A percentile compares a stretch with the other conserved stretches of the same genome.
These are phyloP conservation scores for Eutrema heterophyllum DNA, from an alignment of 345 rosid genomes.

Conservation along the genomic window DNA sequence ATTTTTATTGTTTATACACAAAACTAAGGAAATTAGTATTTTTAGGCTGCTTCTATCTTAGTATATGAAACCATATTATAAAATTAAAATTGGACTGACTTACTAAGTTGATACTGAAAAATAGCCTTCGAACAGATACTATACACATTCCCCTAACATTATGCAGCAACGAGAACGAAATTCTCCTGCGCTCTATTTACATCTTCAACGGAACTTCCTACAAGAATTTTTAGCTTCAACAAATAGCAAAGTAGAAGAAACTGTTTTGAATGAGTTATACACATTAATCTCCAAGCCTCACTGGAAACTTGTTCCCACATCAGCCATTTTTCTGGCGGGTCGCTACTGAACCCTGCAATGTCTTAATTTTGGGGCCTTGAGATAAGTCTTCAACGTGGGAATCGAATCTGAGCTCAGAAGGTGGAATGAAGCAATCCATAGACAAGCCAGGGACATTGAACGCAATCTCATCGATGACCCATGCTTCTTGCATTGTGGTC, in stretches of 20 bases:
- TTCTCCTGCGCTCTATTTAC: slow-evolving; percentile 24
- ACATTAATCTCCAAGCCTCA: neutral
- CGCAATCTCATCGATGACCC: slow-evolving; percentile 69
- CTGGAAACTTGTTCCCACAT: neutral
- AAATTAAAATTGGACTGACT: neutral
- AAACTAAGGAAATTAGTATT: no score
- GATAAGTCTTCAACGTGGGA: slow-evolving; percentile 50
- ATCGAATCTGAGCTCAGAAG: slow-evolving; percentile 54
- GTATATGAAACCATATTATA: neutral
- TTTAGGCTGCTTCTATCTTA: neutral
- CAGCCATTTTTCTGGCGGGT: slow-evolving; percentile 25
- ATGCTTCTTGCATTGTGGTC: slow-evolving; percentile 77
- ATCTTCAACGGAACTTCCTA: slow-evolving; percentile 26
- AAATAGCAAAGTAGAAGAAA: slow-evolving; percentile 14
- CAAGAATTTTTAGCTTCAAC: slow-evolving; percentile 15
- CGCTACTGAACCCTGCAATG: slow-evolving; percentile 15
- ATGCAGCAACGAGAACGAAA: slow-evolving; percentile 1
- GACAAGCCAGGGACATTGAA: slow-evolving; percentile 67
- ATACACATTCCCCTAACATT: slow-evolving; percentile 4
- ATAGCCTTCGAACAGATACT: neutral
- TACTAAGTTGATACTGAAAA: neutral
- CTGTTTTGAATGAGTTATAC: slow-evolving; percentile 22
- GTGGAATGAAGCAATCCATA: slow-evolving; percentile 69
- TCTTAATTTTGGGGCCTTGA: slow-evolving; percentile 41
- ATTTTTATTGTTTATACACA: no score